Percentiles rank a stretch among this genome's conserved stretches.
phyloP scores from a whole-genome alignment of 768 basidiomycete genomes.

The Rickenella mellea region DNA sequence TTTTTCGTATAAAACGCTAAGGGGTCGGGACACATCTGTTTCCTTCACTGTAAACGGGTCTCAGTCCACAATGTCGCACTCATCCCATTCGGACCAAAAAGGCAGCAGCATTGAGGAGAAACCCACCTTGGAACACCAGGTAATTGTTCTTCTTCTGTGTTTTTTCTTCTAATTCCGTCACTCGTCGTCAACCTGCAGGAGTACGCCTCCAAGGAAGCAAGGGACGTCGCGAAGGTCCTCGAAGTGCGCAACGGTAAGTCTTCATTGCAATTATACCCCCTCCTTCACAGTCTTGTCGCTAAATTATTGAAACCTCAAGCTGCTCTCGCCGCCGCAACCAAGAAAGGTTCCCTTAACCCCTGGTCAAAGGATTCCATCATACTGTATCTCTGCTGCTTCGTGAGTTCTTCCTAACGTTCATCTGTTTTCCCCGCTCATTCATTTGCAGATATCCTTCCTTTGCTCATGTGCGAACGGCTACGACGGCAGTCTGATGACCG shows the following conservation, averaged over 20 bases:
- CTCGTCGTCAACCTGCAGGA: no score
- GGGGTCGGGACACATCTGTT: no score
- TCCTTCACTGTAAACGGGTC: no score
- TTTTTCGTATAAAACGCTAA: no score
- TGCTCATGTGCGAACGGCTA: constrained; percentile 19
- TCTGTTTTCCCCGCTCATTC: no score
- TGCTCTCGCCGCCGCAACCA: constrained; percentile 14
- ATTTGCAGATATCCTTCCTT: constrained; percentile 11
- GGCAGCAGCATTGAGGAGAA: no score
- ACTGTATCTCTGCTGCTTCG: constrained; percentile 16
- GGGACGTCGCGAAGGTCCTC: constrained; percentile 7
- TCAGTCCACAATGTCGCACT: no score
- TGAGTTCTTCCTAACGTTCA: constrained; percentile 1
- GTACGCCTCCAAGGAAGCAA: no score
- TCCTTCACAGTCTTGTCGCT: neutral
- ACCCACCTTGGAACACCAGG: no score
- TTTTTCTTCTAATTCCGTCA: no score
- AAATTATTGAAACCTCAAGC: constrained; percentile 4
- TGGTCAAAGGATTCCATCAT: constrained; percentile 16
- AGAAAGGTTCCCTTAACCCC: constrained; percentile 12
- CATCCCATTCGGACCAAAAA: no score
- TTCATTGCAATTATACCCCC: neutral
- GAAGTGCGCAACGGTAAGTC: constrained; percentile 6
- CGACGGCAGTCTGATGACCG: constrained; percentile 14
- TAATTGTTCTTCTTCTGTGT: no score